Evolutionary conservation across 768 basidiomycete species (phyloP).

Genomic region (Hypsizygus marmoreus): DNA sequence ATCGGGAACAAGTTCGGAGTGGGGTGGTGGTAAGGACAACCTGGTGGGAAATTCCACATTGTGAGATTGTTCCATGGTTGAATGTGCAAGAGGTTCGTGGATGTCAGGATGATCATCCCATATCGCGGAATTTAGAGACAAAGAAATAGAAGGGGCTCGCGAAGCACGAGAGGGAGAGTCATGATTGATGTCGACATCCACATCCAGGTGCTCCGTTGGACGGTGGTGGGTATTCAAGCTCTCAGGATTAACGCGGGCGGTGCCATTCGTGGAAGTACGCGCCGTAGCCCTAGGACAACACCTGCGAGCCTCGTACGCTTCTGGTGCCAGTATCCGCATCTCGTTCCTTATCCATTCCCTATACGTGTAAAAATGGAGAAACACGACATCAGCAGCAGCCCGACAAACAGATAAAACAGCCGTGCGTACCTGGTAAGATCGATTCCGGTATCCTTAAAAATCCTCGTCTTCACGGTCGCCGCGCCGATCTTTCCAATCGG

Average conservation of each 20-base stretch:
- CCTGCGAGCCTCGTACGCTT: conserved; percentile 9
- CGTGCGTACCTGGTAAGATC: conserved; percentile 26
- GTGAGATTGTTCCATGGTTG: no score
- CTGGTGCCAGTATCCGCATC: conserved; percentile 7
- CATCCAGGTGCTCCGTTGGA: no score
- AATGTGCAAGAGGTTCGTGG: neutral
- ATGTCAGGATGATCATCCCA: no score
- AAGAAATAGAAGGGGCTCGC: no score
- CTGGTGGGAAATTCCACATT: no score
- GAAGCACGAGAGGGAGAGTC: no score
- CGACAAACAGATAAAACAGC: neutral
- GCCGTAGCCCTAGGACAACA: neutral
- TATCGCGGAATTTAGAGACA: no score
- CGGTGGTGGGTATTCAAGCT: no score
- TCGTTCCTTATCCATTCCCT: conserved; percentile 12
- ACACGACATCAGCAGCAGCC: neutral
- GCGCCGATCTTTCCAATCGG: conserved; percentile 28
- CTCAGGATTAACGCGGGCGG: neutral
- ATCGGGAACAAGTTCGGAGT: neutral
- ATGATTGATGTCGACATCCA: no score
- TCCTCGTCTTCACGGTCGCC: conserved; percentile 26
- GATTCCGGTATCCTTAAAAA: conserved; percentile 30
- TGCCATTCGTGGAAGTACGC: neutral
- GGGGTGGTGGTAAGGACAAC: neutral
- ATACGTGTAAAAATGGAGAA: neutral